Evolutionary conservation across 352 stramenopile genomes (phyloP), one percentile per base, ranked within the genome.

Genomic region (Phytophthora tentaculata): DNA sequence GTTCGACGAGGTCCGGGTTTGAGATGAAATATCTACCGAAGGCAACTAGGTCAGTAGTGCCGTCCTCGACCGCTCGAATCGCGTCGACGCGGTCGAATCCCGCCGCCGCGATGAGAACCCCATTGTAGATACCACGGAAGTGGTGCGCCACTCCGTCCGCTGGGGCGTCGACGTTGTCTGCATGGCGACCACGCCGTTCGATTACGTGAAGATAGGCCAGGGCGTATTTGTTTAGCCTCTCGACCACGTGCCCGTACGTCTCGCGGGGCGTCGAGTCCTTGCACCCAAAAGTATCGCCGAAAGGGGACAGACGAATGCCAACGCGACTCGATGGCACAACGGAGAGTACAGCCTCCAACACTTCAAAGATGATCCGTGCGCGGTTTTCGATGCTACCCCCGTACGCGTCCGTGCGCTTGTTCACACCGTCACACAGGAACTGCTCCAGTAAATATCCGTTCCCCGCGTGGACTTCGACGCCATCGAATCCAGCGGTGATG

Each of bases 361-460:
- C 67, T 56, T 95, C 81, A 9, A 77, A 67, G 39, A 95, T 67
- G 29, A 97, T 76, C 6, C 80, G 74, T 20, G 71, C 67, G 14
- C 90, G 84, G 71, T 96, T 96, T 51, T 94, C 84, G 9, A 90
- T 67, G 28, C 50, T 83, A 17, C 90, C 89, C 16, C 89, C 89
- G 51, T 96, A 97, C 47, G 79, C 48, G 73, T 96, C 90, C 0
- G 73, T 91, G 35, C 86, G 81, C 41, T 74, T 75, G 74, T 97
- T 97, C 57, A 74, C 63, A 23, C 55, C 68, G 37, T 75, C 71
- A 50, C 90, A 83, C 17, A 97, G 65, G 65, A 97, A 96, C 55
- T 96, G 74, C 62, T 97, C 89, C 35, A 98, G 70, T 10, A 98
- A 66, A 59, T 97, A 98, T 9, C 92, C 93, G 65, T 98, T 96